Evolutionary conservation across 345 rosid genomes (phyloP).

Genomic region (Laguncularia racemosa): DNA sequence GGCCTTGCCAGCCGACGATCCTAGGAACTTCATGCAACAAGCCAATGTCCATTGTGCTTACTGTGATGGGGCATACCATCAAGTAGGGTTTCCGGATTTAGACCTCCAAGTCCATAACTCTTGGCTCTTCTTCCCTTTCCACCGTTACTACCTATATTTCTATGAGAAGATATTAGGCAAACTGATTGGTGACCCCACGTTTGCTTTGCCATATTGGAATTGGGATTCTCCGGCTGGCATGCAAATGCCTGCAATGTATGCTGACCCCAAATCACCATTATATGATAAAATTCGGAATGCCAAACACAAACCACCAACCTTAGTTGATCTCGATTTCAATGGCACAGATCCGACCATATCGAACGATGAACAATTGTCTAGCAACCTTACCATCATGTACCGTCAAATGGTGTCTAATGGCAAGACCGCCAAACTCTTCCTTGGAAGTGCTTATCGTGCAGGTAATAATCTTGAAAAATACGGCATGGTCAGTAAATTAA

Average conservation of each 20-base stretch:
- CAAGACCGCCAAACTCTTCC: conserved; percentile 34
- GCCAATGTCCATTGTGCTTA: conserved; percentile 61
- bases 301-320: conserved; percentile 25
- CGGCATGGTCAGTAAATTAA: no score
- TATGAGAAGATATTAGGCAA: conserved; percentile 45
- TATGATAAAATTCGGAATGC: conserved; percentile 30
- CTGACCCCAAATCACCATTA: conserved; percentile 33
- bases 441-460: conserved; percentile 42
- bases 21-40: conserved; percentile 49
- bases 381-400: conserved; percentile 49
- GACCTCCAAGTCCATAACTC: conserved; percentile 49
- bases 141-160: conserved; percentile 46
- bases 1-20: conserved; percentile 47
- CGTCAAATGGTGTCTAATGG: conserved; percentile 52
- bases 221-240: conserved; percentile 57
- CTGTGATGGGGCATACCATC: conserved; percentile 51
- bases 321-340: conserved; percentile 41
- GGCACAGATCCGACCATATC: conserved; percentile 14
- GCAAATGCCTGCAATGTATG: conserved; percentile 40
- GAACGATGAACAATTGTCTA: conserved; percentile 13
- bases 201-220: conserved; percentile 56
- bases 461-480: not conserved
- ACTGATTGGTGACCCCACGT: conserved; percentile 45
- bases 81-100: conserved; percentile 41
- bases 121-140: conserved; percentile 62